Base-by-base conservation (phyloP, 2,329 filamentous ascomycete genomes). In the Zymoseptoria tritici region DNA sequence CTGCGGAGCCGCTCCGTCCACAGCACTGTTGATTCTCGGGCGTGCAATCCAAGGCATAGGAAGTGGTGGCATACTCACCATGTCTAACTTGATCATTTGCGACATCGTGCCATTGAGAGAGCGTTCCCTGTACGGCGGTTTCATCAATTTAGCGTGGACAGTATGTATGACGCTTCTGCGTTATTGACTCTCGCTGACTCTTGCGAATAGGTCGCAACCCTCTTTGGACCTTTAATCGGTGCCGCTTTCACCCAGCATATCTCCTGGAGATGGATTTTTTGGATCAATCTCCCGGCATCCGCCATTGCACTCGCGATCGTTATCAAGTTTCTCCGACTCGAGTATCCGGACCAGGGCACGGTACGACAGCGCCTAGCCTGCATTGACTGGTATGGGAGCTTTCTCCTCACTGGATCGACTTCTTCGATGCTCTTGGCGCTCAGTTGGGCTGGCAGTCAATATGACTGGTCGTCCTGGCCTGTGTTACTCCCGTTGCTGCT, bases 401-500 rank as follows among this genome's bases (percentile, higher is more conserved):
- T 86, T 16, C 76, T 82, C 49, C 83, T 93, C 71, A 81, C 91
- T 24, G 87, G 87, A 51, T 89, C 87, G 24, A 91, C 88, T 0
- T 52, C 19, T 21, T 57, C 56, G 24, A 49, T 53, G 49, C 56
- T 57, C 20, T 24, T 57, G 50, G 56, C 49, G 24, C 46, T 57
- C 13, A 57, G 49, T 21, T 57, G 56, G 56, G 56, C 56, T 52
- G 56, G 49, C 16, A 57, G 56, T 24, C 56, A 51, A 53, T 57
- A 57, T 46, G 49, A 57, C 52, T 57, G 56, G 56, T 57, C 56
- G 56, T 57, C 56, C 56, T 57, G 49, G 56, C 56, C 49, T 26
- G 56, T 57, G 49, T 52, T 57, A n/a, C 78, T 94, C 24, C 92
- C 94, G 88, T 80, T 94, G 64, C 83, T 95, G 3, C 83, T 96